A percentile compares a stretch with the other conserved stretches of the same genome.
Evolutionary conservation across 495 filamentous ascomycete genomes (phyloP).

Genomic region (Penicillium mononematosum): DNA sequence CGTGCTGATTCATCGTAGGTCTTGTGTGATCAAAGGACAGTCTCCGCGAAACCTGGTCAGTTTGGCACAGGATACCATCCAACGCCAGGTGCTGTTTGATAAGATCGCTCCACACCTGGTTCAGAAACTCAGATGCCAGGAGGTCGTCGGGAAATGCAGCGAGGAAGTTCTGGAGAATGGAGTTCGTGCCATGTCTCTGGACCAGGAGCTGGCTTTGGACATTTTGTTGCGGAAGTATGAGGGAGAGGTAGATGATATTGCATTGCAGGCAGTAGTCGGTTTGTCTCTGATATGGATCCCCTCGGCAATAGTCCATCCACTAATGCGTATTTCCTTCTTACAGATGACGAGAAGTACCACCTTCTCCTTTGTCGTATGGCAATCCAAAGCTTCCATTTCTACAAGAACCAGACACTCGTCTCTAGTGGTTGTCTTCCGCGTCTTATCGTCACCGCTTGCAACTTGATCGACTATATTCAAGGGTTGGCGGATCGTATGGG

Average conservation of each 20-base stretch:
- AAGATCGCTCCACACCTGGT: constrained; percentile 34
- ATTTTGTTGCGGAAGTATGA: constrained; percentile 40
- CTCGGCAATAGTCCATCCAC: background rate
- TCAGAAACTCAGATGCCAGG: constrained; percentile 37
- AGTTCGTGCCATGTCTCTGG: constrained; percentile 36
- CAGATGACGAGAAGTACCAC: constrained; percentile 38
- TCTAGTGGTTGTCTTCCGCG: constrained; percentile 34
- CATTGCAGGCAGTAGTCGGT: constrained; percentile 33
- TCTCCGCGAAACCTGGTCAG: constrained; percentile 33
- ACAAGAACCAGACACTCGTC: constrained; percentile 34
- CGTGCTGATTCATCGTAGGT: constrained; percentile 19
- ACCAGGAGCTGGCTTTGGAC: constrained; percentile 40
- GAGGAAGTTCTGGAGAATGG: constrained; percentile 38
- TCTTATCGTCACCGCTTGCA: constrained; percentile 36
- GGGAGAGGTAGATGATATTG: constrained; percentile 34
- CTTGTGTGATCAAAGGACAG: constrained; percentile 42
- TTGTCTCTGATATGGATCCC: constrained; percentile 6
- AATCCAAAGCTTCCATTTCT: constrained; percentile 45
- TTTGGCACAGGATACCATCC: constrained; percentile 36
- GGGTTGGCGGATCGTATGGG: constrained; percentile 23
- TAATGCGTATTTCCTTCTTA: background rate
- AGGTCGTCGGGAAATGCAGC: constrained; percentile 37
- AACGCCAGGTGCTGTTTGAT: constrained; percentile 34
- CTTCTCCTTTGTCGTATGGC: constrained; percentile 34
- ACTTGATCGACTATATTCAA: constrained; percentile 35